Evolutionary conservation across 495 filamentous ascomycete species (phyloP).

Genomic region (Oleoguttula mirabilis): DNA sequence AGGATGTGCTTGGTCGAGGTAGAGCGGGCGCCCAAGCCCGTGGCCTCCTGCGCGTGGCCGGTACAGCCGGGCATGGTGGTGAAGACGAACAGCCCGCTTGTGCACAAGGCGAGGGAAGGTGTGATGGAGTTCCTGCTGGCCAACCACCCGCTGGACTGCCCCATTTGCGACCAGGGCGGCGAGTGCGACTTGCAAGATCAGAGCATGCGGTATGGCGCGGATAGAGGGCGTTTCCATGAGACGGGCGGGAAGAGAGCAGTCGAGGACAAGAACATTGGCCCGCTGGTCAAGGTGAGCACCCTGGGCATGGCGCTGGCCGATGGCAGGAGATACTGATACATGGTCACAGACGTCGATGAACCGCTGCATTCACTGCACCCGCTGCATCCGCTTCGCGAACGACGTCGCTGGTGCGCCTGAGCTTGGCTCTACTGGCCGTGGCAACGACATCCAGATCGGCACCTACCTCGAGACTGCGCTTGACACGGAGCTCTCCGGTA

Average conservation of each 20-base stretch:
- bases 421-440: slow-evolving; percentile 83
- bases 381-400: slow-evolving; percentile 95
- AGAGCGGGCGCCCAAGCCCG: slow-evolving; percentile 86
- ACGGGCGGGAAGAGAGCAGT: slow-evolving; percentile 87
- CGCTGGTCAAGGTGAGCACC: slow-evolving; percentile 63
- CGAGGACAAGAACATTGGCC: slow-evolving; percentile 98
- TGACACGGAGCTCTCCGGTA: slow-evolving; percentile 87
- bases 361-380: slow-evolving; percentile 96
- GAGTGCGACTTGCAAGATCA: slow-evolving; percentile 99
- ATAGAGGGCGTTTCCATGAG: slow-evolving; percentile 94
- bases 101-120: slow-evolving; percentile 94
- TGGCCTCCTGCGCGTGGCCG: slow-evolving; percentile 97
- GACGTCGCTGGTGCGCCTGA: slow-evolving; percentile 93
- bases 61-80: slow-evolving; percentile 98
- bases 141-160: slow-evolving; percentile 96
- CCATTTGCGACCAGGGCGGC: slow-evolving; percentile 92
- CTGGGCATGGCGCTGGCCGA: not conserved
- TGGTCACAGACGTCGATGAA: slow-evolving; percentile 95
- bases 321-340: not conserved
- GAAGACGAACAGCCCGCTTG: slow-evolving; percentile 88
- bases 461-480: slow-evolving; percentile 90
- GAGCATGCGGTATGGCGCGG: slow-evolving; percentile 95
- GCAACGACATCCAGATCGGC: slow-evolving; percentile 94
- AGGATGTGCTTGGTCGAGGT: slow-evolving; percentile 99
- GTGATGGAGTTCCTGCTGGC: slow-evolving; percentile 98